Conservation (phyloP, 2,329 filamentous ascomycete genomes). For the Fusarium pseudonygamai region DNA sequence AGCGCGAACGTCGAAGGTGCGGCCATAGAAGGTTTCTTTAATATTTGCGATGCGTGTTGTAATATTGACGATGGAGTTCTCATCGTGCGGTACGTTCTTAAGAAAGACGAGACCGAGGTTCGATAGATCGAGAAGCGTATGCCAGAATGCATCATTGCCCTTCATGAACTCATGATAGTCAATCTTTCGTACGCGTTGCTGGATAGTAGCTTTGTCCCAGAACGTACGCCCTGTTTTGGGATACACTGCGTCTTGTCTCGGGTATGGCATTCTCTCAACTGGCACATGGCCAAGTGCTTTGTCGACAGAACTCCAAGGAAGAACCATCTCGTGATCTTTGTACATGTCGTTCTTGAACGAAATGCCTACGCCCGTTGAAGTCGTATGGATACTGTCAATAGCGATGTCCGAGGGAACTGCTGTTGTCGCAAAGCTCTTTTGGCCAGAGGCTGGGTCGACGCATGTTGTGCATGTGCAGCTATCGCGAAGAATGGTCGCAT, state of each 20-base stretch:
- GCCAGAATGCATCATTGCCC: conserved; percentile 63
- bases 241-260: conserved; percentile 42
- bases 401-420: conserved; percentile 51
- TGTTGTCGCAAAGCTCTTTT: conserved; percentile 61
- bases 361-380: conserved; percentile 60
- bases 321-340: conserved; percentile 46
- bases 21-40: conserved; percentile 89
- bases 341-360: conserved; percentile 65
- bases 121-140: conserved; percentile 70
- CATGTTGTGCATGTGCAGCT: conserved; percentile 63
- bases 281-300: conserved; percentile 40
- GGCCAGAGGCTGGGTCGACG: conserved; percentile 66
- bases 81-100: conserved; percentile 74
- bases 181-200: conserved; percentile 63
- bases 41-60: conserved; percentile 78
- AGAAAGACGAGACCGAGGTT: conserved; percentile 80
- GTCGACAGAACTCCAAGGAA: conserved; percentile 51
- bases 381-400: conserved; percentile 44
- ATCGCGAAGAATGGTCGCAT: conserved; percentile 58
- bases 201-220: conserved; percentile 55
- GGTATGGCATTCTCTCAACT: conserved; percentile 36
- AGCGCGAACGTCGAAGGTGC: conserved; percentile 88
- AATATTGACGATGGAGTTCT: conserved; percentile 72
- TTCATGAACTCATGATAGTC: conserved; percentile 78
- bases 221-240: conserved; percentile 47